phyloP scores from a whole-genome alignment of 495 filamentous ascomycete species.

The Xylaria intraflava region DNA sequence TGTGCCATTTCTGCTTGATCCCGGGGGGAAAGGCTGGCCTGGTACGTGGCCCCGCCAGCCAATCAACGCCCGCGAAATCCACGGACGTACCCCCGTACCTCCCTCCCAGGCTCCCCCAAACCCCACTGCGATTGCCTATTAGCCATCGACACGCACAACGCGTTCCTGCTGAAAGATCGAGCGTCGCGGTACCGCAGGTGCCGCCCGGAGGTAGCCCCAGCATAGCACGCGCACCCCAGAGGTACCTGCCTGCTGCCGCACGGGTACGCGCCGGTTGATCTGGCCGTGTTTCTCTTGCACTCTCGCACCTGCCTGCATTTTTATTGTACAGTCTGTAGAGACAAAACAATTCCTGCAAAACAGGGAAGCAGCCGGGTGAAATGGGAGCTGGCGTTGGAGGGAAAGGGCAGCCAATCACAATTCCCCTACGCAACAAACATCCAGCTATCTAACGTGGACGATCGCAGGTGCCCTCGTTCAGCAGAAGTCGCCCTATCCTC shows the following conservation, averaged over 20 bases:
- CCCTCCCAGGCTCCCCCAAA: background rate
- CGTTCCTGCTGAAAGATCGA: background rate
- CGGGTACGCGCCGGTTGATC: too few species aligned
- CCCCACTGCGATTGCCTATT: background rate
- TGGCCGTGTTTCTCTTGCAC: too few species aligned
- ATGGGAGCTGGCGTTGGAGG: background rate
- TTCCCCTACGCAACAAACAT: background rate
- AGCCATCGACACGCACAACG: constrained; percentile 10
- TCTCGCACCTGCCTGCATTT: too few species aligned
- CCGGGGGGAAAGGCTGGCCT: constrained; percentile 4
- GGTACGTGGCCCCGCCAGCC: background rate
- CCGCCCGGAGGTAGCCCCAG: too few species aligned
- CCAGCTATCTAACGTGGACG: background rate
- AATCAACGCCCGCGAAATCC: background rate
- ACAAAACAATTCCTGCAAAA: background rate
- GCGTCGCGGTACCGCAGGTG: too few species aligned
- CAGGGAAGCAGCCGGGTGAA: background rate
- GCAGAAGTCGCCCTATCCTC: too few species aligned
- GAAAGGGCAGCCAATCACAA: constrained; percentile 7
- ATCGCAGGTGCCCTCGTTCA: too few species aligned
- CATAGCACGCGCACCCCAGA: too few species aligned
- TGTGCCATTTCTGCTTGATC: too few species aligned
- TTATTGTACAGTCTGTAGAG: too few species aligned
- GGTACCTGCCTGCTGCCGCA: too few species aligned
- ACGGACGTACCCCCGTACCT: background rate